These are phyloP conservation scores for Ceratobasidium sp. DNA, from an alignment of 1,284 basidiomycete species.

Conservation along the genomic window DNA sequence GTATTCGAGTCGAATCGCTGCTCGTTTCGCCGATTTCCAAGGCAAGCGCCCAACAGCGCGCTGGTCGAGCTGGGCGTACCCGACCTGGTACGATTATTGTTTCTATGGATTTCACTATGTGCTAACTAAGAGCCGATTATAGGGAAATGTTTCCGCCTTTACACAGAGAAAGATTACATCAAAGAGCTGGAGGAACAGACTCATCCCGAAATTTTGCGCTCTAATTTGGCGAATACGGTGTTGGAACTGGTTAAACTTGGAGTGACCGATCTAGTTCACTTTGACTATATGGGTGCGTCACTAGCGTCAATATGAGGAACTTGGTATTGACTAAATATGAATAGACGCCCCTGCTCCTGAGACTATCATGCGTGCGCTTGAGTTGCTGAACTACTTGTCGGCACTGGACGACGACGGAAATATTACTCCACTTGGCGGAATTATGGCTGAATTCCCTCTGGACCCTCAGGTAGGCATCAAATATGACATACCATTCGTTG, in stretches of 20 bases:
- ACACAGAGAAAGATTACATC: slow-evolving; percentile 98
- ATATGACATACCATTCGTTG: background rate
- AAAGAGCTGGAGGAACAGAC: slow-evolving; percentile 95
- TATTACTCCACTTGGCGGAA: slow-evolving; percentile 83
- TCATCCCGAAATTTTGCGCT: slow-evolving; percentile 92
- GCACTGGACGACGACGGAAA: slow-evolving; percentile 96
- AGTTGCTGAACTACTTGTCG: slow-evolving; percentile 90
- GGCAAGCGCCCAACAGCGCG: slow-evolving; percentile 94
- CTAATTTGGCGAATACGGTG: slow-evolving; percentile 93
- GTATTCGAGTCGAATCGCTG: slow-evolving; percentile 88
- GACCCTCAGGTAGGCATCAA: slow-evolving; percentile 79
- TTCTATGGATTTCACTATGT: background rate
- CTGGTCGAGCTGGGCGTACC: slow-evolving; percentile 86
- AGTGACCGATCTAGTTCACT: slow-evolving; percentile 86
- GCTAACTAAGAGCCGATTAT: background rate
- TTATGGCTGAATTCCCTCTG: slow-evolving; percentile 98
- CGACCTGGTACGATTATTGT: slow-evolving; percentile 58
- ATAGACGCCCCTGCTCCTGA: slow-evolving; percentile 94
- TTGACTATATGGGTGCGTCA: slow-evolving; percentile 81
- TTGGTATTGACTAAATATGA: background rate
- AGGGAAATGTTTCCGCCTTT: slow-evolving; percentile 96
- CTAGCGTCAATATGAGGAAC: slow-evolving; percentile 41
- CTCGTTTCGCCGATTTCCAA: slow-evolving; percentile 96
- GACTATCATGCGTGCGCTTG: slow-evolving; percentile 96
- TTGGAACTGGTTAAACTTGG: slow-evolving; percentile 95